Evolutionary conservation across 805 yeast genomes (phyloP).

Genomic region (Kuraishia ogatae): DNA sequence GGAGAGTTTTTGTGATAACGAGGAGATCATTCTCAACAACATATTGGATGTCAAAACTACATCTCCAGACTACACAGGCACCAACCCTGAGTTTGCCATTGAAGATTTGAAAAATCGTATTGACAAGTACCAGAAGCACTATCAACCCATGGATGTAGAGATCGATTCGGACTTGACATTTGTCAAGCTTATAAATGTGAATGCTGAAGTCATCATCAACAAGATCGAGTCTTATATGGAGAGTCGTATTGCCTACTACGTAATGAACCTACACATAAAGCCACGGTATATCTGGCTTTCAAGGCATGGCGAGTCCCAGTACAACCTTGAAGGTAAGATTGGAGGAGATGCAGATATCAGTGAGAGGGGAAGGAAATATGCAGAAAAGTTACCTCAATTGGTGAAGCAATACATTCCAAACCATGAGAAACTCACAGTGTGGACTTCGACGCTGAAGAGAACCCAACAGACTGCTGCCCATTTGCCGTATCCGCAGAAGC

Average conservation of each 20-base stretch:
- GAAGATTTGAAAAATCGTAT: constrained; percentile 69
- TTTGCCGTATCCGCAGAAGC: constrained; percentile 72
- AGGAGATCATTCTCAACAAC: constrained; percentile 68
- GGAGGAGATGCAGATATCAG: constrained; percentile 91
- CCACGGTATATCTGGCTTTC: constrained; percentile 91
- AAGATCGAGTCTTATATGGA: constrained; percentile 82
- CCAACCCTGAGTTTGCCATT: constrained; percentile 64
- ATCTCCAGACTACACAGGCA: constrained; percentile 70
- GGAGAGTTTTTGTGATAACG: constrained; percentile 86
- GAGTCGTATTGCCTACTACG: constrained; percentile 87
- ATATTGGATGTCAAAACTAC: constrained; percentile 81
- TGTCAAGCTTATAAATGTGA: constrained; percentile 81
- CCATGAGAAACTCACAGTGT: constrained; percentile 67
- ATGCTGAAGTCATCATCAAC: constrained; percentile 82
- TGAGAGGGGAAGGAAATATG: constrained; percentile 78
- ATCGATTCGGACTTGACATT: constrained; percentile 64
- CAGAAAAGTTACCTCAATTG: constrained; percentile 69
- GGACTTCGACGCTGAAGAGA: constrained; percentile 90
- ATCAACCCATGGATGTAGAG: constrained; percentile 63
- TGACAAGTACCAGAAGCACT: constrained; percentile 59
- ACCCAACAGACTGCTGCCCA: constrained; percentile 88
- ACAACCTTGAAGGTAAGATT: constrained; percentile 86
- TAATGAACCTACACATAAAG: constrained; percentile 90
- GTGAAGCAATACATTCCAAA: constrained; percentile 59
- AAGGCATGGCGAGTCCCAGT: constrained; percentile 92